Base-by-base conservation (phyloP, 345 rosid species). In the Crucihimalaya himalaica region DNA sequence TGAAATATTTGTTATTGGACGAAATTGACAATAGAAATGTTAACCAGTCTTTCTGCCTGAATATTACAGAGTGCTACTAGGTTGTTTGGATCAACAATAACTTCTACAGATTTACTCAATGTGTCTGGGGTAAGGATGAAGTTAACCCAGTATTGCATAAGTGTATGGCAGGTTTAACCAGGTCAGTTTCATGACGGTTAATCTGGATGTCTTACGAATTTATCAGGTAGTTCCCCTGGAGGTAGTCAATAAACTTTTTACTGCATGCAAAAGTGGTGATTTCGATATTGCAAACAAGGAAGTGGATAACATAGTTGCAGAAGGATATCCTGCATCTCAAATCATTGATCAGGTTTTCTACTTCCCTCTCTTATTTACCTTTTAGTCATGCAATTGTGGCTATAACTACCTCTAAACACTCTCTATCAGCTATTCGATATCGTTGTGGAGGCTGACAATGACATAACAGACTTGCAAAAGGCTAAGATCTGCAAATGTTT, bases 271-370 rank as follows among this genome's bases (percentile, higher is more conserved):
- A 82, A 89, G 87, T 52, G 91, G 96, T 12, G 85, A 96, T 77
- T 92, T 96, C 66, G 99, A 96, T 83, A 61, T 81, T 83, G 97
- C 94, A 15, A 86, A 89, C 81, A 89, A 86, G 80, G 96, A 89
- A 84, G 99, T 90, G 67, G 85, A 83, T 78, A 75, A 84, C 67
- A 72, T 89, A 55, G 89, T 89, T 58, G 92, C 91, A 23, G 98
- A 92, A 74, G 99, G 98, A 37, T 90, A 86, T 84, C 97, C 98
- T 14, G 97, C 85, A 52, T 86, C 97, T 71, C 94, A 92, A 81
- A 79, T 92, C 86, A 86, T 92, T 79, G 78, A 84, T 70, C 96
- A 89, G 92, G 98, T 92, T 8, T 34, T 14, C 7, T 53, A 65
- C 62, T 53, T 67, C 48, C 52, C 47, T 62, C 60, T 20, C 53